These are phyloP conservation scores for Mycena olivaceomarginata DNA, from an alignment of 768 basidiomycete genomes.

Conservation along the genomic window DNA sequence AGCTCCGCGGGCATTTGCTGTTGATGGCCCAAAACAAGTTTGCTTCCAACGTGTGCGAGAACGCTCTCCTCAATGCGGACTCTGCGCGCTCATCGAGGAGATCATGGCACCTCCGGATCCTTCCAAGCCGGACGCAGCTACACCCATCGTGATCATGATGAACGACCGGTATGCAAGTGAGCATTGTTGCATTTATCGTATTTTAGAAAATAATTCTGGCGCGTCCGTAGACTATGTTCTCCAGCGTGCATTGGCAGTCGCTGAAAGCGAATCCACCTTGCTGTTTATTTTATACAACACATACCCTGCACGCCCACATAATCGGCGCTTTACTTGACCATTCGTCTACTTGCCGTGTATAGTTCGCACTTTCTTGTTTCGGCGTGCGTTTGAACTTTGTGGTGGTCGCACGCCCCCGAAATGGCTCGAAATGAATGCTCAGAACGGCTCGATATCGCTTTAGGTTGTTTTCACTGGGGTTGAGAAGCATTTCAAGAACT, in stretches of 20 bases:
- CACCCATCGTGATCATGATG: conserved; percentile 84
- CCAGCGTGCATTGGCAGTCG: conserved; percentile 83
- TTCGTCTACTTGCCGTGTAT: too few relatives aligned
- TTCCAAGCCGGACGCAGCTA: conserved; percentile 77
- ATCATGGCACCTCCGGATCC: conserved; percentile 78
- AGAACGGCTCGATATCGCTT: too few relatives aligned
- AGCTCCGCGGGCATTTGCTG: conserved; percentile 86
- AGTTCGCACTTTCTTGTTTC: too few relatives aligned
- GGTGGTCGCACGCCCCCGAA: too few relatives aligned
- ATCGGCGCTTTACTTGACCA: too few relatives aligned
- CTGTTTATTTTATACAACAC: too few relatives aligned
- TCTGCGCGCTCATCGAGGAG: conserved; percentile 84
- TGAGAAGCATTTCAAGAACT: too few relatives aligned
- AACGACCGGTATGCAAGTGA: conserved; percentile 93
- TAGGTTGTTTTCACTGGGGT: too few relatives aligned
- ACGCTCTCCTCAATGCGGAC: conserved; percentile 84
- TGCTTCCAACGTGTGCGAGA: conserved; percentile 97
- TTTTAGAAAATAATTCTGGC: conserved; percentile 1
- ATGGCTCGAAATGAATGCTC: too few relatives aligned
- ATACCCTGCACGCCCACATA: too few relatives aligned
- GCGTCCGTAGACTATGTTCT: conserved; percentile 84
- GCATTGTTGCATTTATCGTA: conserved; percentile 57
- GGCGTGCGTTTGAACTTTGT: too few relatives aligned
- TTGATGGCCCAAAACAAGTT: conserved; percentile 92
- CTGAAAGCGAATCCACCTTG: conserved; percentile 82